Evolutionary conservation across 768 basidiomycete species (phyloP).

Genomic region (Suillus tomentosus): DNA sequence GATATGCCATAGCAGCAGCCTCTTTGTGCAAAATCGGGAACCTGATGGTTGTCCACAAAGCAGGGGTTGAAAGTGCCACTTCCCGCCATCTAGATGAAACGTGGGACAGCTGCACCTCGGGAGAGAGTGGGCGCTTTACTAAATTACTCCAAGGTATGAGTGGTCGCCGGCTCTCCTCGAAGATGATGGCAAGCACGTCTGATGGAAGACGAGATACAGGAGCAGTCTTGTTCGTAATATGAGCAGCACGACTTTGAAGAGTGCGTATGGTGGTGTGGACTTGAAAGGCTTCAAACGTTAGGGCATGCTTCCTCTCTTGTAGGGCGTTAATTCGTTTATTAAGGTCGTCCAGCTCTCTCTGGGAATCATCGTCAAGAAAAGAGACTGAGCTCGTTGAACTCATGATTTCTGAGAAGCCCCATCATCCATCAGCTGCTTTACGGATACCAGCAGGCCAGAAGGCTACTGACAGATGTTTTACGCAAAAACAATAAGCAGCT

Average conservation of each 20-base stretch:
- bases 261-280: constrained; percentile 30
- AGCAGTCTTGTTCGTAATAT: constrained; percentile 32
- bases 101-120: constrained; percentile 38
- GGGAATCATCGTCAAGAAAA: constrained; percentile 25
- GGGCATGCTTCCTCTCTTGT: constrained; percentile 24
- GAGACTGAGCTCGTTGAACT: constrained; percentile 8
- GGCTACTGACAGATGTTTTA: constrained; percentile 3
- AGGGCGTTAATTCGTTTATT: constrained; percentile 22
- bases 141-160: constrained; percentile 29
- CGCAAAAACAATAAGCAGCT: constrained; percentile 1
- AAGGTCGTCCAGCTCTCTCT: constrained; percentile 29
- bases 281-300: constrained; percentile 27
- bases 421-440: constrained; percentile 2
- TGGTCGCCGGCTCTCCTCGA: constrained; percentile 32
- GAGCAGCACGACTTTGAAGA: constrained; percentile 35
- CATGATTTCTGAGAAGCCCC: constrained; percentile 17
- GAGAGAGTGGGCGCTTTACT: constrained; percentile 31
- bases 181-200: constrained; percentile 36
- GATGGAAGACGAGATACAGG: constrained; percentile 33
- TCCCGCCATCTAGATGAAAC: constrained; percentile 38
- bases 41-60: constrained; percentile 38
- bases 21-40: constrained; percentile 33
- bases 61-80: constrained; percentile 36
- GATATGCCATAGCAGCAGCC: constrained; percentile 29
- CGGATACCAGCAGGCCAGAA: not conserved